A percentile compares a stretch with the other conserved stretches of the same genome.
Evolutionary conservation across 108 stramenopile genomes (phyloP).

Genomic region (Nannochloropsis granulata): DNA sequence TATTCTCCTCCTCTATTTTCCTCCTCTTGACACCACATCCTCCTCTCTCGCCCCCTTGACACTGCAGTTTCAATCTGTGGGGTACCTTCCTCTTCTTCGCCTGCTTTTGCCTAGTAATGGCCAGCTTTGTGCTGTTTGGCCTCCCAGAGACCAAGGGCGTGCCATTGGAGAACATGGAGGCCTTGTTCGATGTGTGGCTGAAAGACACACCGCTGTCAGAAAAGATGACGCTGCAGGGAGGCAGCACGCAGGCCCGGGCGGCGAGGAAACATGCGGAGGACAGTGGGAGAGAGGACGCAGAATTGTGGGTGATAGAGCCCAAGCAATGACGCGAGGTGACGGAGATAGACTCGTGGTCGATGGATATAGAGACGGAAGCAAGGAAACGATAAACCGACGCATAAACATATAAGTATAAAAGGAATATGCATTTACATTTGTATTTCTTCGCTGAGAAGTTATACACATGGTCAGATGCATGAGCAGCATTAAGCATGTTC

Average conservation of each 20-base stretch:
- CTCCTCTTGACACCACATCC: too few relatives aligned
- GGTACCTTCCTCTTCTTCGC: neutral
- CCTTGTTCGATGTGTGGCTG: neutral
- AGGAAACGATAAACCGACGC: too few relatives aligned
- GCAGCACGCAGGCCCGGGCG: neutral
- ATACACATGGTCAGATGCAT: too few relatives aligned
- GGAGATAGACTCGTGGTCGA: too few relatives aligned
- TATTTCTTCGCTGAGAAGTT: too few relatives aligned
- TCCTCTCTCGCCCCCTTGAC: neutral
- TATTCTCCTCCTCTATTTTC: too few relatives aligned
- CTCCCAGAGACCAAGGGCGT: neutral
- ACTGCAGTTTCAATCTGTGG: neutral
- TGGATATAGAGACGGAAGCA: too few relatives aligned
- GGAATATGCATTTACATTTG: too few relatives aligned
- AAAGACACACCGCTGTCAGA: neutral
- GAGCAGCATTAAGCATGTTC: too few relatives aligned
- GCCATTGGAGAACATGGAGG: slow-evolving; percentile 6
- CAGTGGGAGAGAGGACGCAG: neutral
- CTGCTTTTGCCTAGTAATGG: neutral
- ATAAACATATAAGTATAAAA: too few relatives aligned
- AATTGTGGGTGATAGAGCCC: too few relatives aligned
- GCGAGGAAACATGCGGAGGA: neutral
- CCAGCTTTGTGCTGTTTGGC: neutral
- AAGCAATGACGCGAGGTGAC: too few relatives aligned
- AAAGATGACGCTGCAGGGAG: neutral